Percentiles rank a stretch among this genome's conserved stretches.
Conservation (phyloP, 345 rosid genomes). For the Gossypium australe region DNA sequence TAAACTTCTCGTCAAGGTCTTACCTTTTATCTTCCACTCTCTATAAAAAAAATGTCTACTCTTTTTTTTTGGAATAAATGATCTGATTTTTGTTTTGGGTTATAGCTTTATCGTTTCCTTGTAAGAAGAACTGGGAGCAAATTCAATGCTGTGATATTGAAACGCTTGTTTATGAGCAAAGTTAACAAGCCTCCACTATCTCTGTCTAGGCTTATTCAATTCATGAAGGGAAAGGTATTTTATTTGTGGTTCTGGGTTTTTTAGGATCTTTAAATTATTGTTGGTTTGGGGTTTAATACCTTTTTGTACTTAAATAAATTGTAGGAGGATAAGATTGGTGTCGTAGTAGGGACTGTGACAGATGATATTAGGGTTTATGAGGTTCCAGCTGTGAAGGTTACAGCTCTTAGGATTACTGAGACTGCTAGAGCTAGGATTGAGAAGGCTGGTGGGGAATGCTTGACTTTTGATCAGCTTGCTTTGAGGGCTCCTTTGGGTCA, state of each 20-base stretch:
- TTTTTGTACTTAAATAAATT: neutral
- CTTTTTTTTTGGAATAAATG: neutral
- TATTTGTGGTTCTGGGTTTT: neutral
- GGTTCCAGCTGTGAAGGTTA: slow-evolving; percentile 70
- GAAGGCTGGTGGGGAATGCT: slow-evolving; percentile 97
- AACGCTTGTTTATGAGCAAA: slow-evolving; percentile 96
- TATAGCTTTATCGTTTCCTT: slow-evolving; percentile 75
- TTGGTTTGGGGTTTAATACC: neutral
- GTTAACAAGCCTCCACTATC: slow-evolving; percentile 86
- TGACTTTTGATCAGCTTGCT: slow-evolving; percentile 94
- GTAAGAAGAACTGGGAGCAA: slow-evolving; percentile 86
- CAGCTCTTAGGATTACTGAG: slow-evolving; percentile 88
- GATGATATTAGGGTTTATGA: slow-evolving; percentile 86
- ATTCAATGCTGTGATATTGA: slow-evolving; percentile 86
- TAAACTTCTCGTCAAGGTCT: slow-evolving; percentile 87
- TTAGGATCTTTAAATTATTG: neutral
- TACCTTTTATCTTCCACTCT: neutral
- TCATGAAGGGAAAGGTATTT: slow-evolving; percentile 64
- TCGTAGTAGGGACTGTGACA: slow-evolving; percentile 80
- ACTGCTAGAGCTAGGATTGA: slow-evolving; percentile 90
- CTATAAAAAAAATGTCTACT: neutral
- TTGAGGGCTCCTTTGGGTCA: slow-evolving; percentile 92
- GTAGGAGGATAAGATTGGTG: slow-evolving; percentile 79
- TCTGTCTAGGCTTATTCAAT: slow-evolving; percentile 62
- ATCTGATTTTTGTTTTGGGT: neutral